phyloP scores from a whole-genome alignment of 306 rosid species.

The Gleditsia sinensis region DNA sequence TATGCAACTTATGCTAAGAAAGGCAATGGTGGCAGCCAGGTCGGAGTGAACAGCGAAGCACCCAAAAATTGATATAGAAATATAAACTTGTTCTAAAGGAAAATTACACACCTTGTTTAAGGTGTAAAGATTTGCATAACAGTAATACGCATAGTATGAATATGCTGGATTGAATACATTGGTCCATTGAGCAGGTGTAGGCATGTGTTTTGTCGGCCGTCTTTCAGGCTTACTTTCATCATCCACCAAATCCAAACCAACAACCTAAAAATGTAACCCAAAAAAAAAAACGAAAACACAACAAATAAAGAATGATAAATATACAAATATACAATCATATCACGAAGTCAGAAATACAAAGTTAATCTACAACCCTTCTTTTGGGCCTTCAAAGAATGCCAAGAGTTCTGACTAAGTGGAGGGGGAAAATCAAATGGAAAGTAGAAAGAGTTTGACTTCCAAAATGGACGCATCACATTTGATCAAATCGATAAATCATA shows the following conservation, averaged over 20 bases:
- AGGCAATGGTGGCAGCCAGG: too few species aligned
- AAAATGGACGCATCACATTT: too few species aligned
- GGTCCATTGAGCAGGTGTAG: conserved; percentile 87
- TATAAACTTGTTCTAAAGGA: not conserved
- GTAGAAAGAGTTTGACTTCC: not conserved
- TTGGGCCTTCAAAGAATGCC: not conserved
- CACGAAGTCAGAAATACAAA: not conserved
- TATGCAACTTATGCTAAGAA: conserved; percentile 6
- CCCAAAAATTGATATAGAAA: not conserved
- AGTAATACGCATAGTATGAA: conserved; percentile 80
- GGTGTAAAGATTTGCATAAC: conserved; percentile 78
- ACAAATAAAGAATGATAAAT: conserved; percentile 1
- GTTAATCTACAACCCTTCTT: not conserved
- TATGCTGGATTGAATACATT: conserved; percentile 79
- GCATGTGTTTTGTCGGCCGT: conserved; percentile 91
- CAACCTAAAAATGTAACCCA: conserved; percentile 53
- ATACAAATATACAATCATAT: not conserved
- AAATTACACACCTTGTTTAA: conserved; percentile 63
- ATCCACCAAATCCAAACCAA: conserved; percentile 86
- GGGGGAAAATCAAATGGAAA: not conserved
- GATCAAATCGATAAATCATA: too few species aligned
- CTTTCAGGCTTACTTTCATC: conserved; percentile 89
- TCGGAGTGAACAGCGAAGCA: not conserved
- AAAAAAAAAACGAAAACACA: conserved; percentile 1
- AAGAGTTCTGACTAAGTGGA: not conserved